These are phyloP conservation scores for Pueraria montana DNA, from an alignment of 306 rosid genomes.

Conservation along the genomic window DNA sequence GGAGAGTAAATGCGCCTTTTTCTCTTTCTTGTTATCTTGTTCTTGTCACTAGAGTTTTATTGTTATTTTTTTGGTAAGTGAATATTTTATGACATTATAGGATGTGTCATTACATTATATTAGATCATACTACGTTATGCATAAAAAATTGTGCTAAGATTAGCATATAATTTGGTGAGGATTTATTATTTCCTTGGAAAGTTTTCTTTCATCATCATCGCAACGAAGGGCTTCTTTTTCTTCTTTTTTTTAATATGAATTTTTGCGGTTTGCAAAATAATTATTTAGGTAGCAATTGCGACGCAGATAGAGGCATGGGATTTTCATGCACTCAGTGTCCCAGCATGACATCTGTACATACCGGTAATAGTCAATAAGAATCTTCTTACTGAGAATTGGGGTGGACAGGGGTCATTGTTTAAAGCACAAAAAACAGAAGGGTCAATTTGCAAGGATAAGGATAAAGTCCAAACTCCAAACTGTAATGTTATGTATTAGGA, in stretches of 20 bases:
- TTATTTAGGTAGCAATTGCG: slow-evolving; percentile 40
- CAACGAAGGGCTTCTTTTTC: background rate
- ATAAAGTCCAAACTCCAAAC: background rate
- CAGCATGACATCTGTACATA: slow-evolving; percentile 32
- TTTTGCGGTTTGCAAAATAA: slow-evolving; percentile 34
- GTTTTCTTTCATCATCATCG: slow-evolving; percentile 43
- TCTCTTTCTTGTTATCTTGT: slow-evolving; percentile 31
- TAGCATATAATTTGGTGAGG: slow-evolving; percentile 49
- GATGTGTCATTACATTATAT: slow-evolving; percentile 47
- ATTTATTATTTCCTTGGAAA: slow-evolving; percentile 54
- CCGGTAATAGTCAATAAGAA: slow-evolving; percentile 16
- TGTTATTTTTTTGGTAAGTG: slow-evolving; percentile 15
- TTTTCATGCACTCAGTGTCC: slow-evolving; percentile 33
- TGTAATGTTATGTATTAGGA: background rate
- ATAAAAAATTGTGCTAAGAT: slow-evolving; percentile 12
- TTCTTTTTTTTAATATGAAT: background rate
- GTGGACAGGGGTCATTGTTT: background rate
- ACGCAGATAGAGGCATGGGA: slow-evolving; percentile 35
- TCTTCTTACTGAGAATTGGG: background rate
- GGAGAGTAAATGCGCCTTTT: slow-evolving; percentile 50
- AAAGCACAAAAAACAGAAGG: background rate
- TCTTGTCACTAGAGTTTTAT: slow-evolving; percentile 38
- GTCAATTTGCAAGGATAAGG: background rate
- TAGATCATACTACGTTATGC: slow-evolving; percentile 49
- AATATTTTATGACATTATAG: slow-evolving; percentile 36